Base-by-base conservation (phyloP, 345 rosid genomes). In the Linum trigynum region DNA sequence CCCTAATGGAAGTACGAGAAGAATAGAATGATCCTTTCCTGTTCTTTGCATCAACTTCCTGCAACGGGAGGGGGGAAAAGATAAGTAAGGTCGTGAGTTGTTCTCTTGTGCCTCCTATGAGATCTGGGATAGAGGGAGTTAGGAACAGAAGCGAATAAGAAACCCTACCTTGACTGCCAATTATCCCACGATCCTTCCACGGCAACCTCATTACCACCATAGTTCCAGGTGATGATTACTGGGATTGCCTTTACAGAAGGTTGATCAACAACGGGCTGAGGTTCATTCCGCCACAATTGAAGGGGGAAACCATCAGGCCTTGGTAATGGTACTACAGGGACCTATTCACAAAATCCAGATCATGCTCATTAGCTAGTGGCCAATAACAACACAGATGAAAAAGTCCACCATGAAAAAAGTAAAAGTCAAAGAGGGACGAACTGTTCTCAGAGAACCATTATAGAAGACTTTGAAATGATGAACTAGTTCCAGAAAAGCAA, bases 131-230 rank as follows among this genome's bases (percentile, higher is more conserved):
- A 41, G 9, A 41, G 45, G 45, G 45, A 8, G 14, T 48, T 48
- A 15, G 53, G 14, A 48, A 37, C 61, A n/a, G 32, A 23, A 23
- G 32, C 32, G 58, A 17, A 36, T 35, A 38, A 16, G 35, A 32
- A 17, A 63, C 32, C 62, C 59, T 71, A 87, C 99, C 85, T 88
- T 51, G 96, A 81, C 59, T 65, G 78, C 89, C 97, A 90, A 56
- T 82, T 84, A 77, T 94, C 97, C 99, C 97, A 88, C 43, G 97
- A 90, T 62, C 99, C 99, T 82, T 86, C 90, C 42, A 94, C 88
- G 2, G 77, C 78, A 57, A 94, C 99, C 39, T 88, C 89, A 74
- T 76, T 82, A 62, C 99, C 99, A 65, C 96, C 99, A 68, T 78
- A 78, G 71, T 73, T 86, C 99, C 99, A 94, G 56, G 89, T 85